Conservation (phyloP, 768 basidiomycete genomes). For the Agrocybe chaxingu region DNA sequence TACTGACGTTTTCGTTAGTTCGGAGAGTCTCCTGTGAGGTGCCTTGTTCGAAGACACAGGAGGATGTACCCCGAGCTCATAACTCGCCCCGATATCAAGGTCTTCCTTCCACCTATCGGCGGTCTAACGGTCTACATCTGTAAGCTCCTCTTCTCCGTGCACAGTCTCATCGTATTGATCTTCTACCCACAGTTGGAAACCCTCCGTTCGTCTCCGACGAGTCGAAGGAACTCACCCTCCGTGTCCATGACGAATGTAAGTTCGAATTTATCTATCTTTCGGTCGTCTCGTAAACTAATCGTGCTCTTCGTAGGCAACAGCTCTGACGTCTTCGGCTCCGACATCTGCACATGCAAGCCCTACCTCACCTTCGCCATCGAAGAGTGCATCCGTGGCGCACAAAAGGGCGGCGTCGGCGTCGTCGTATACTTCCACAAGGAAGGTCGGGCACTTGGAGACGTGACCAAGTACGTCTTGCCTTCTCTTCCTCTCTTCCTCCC, state of each 20-base stretch:
- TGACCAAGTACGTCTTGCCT: conserved; percentile 66
- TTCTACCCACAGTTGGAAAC: conserved; percentile 60
- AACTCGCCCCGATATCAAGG: conserved; percentile 92
- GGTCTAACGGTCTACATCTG: conserved; percentile 91
- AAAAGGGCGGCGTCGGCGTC: conserved; percentile 78
- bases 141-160: conserved; percentile 23
- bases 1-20: conserved; percentile 36
- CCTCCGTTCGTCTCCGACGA: conserved; percentile 75
- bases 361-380: conserved; percentile 92
- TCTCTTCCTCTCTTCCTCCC: neutral
- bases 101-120: conserved; percentile 95
- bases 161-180: neutral
- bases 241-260: conserved; percentile 92
- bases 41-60: conserved; percentile 95
- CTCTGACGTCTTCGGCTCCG: conserved; percentile 93
- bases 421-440: conserved; percentile 96
- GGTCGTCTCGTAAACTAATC: neutral
- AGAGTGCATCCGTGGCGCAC: conserved; percentile 81
- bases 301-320: conserved; percentile 65
- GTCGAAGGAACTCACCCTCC: conserved; percentile 77
- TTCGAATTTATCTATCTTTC: neutral
- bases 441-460: conserved; percentile 90
- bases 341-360: conserved; percentile 91
- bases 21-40: conserved; percentile 84
- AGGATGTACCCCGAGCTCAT: conserved; percentile 96